Conservation (phyloP, 2,329 filamentous ascomycete species). For the Epichloe uncinata region DNA sequence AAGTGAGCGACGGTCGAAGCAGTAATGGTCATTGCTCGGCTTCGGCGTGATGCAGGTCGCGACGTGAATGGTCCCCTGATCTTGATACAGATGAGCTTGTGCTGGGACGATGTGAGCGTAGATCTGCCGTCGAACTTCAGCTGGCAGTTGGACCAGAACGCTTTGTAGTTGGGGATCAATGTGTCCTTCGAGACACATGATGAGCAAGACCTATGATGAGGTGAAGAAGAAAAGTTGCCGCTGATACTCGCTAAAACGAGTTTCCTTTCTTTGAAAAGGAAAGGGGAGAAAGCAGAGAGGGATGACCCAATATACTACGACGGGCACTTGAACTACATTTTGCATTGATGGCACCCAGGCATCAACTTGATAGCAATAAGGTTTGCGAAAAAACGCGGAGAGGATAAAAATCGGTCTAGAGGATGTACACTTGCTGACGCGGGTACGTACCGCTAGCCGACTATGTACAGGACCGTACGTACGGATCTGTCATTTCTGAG, state of each 20-base stretch:
- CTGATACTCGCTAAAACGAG: neutral
- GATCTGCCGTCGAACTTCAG: conserved; percentile 3
- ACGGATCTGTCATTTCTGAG: neutral
- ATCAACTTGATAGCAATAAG: neutral
- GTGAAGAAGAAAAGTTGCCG: neutral
- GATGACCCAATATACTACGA: neutral
- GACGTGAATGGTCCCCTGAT: neutral
- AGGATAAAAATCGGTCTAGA: neutral
- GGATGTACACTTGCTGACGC: neutral
- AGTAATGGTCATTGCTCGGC: conserved; percentile 3
- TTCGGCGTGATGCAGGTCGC: conserved; percentile 3
- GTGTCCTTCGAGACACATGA: neutral
- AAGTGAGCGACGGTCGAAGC: conserved; percentile 6
- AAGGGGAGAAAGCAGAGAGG: neutral
- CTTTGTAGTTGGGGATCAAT: neutral
- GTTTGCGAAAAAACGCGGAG: conserved; percentile 4
- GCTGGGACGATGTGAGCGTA: conserved; percentile 1
- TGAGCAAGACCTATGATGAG: neutral
- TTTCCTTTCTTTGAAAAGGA: no score
- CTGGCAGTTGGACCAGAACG: neutral
- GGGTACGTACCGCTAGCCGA: neutral
- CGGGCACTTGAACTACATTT: neutral
- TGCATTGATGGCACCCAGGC: neutral
- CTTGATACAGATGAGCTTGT: conserved; percentile 1
- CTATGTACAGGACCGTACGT: neutral